These are phyloP conservation scores for Acacia confusa DNA, from an alignment of 306 rosid genomes.

Conservation along the genomic window DNA sequence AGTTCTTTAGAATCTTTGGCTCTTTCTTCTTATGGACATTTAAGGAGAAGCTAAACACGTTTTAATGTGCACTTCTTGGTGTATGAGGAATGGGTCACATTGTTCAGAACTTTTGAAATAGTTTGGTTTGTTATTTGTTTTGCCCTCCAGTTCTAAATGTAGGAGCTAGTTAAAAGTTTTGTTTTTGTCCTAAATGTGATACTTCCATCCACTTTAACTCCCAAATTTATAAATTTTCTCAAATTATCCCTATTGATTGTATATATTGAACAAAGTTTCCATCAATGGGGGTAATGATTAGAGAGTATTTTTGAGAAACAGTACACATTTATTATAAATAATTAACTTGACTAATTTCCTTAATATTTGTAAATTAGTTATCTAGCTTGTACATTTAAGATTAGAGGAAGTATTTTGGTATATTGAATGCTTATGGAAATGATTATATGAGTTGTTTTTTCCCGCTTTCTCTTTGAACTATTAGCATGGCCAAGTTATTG, in stretches of 20 bases:
- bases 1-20: constrained; percentile 15
- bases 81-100: neutral
- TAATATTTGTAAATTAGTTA: neutral
- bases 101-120: neutral
- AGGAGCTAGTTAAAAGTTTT: neutral
- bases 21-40: constrained; percentile 30
- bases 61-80: neutral
- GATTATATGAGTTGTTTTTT: constrained; percentile 8
- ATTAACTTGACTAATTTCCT: neutral
- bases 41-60: neutral
- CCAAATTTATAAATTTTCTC: too few relatives aligned
- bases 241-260: too few relatives aligned
- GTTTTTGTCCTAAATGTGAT: too few relatives aligned
- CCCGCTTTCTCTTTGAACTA: neutral
- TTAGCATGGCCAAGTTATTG: constrained; percentile 8
- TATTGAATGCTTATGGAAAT: neutral
- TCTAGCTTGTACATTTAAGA: too few relatives aligned
- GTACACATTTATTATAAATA: too few relatives aligned
- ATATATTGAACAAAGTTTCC: neutral
- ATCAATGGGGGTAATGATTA: neutral
- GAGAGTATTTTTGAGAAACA: neutral
- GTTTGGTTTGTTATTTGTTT: neutral
- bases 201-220: neutral
- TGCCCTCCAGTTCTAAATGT: neutral
- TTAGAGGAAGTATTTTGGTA: neutral